Base-by-base conservation (phyloP, 805 yeast species). In the Saturnispora ahearnii region DNA sequence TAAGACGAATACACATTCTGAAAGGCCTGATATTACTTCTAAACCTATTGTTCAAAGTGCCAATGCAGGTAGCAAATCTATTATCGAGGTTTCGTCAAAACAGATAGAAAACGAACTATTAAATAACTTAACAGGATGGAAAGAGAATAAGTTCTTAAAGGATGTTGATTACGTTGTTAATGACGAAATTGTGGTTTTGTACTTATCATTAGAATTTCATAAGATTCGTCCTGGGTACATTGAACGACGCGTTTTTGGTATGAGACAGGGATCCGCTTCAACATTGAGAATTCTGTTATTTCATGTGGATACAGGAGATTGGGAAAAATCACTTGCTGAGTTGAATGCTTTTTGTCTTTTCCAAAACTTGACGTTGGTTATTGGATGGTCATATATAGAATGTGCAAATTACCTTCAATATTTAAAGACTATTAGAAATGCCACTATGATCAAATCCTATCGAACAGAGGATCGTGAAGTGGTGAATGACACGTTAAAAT, bases 181-280 rank as follows among this genome's bases (percentile, higher is more conserved):
- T 50, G 69, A 81, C 30, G 65, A 75, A 62, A 63, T 78, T 61
- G 75, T 76, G 50, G 74, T 83, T 1, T 57, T 86, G 0, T 84
- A 84, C 55, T 68, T 86, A 3, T 79, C 87, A 1, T 62, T 86
- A 44, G 81, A 82, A 46, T 86, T 85, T 61, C 88, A 84, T 60
- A 84, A 84, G 62, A 66, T 86, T 37, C 84, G 82, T 55, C 88
- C 90, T 0, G 91, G 84, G 56, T 85, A 86, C 57, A 73, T 86
- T 3, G 75, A 77, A 65, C 77, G 77, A 53, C 70, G 84, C 52
- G 71, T 82, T 63, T 70, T 65, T 42, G 65, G 56, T 48, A 51
- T 68, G 26, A 51, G 60, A 3, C 55, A 60, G 48, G 60, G 54
- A 21, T 53, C 57, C 12, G 52, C 47, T 11, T 51, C 55, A n/a